These are phyloP conservation scores for Guillardia theta DNA, from an alignment of 78 protist genomes.

Conservation along the genomic window DNA sequence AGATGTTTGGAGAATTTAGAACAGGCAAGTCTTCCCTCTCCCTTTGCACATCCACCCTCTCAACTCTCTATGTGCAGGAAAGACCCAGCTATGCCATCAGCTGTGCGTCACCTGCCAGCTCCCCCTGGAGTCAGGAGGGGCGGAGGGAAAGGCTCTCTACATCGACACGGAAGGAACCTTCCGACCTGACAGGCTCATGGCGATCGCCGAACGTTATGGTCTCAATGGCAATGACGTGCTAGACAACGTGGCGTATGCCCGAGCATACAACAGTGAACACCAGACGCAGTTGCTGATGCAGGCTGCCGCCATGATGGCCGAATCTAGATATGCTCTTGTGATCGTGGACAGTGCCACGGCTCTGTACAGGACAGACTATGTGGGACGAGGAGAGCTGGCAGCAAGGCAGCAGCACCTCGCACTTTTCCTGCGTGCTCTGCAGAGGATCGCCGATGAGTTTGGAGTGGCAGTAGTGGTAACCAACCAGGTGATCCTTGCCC, in stretches of 20 bases:
- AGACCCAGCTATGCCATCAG: slow-evolving; percentile 99
- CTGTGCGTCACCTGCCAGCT: slow-evolving; percentile 95
- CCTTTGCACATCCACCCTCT: not conserved
- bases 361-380: slow-evolving; percentile 94
- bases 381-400: slow-evolving; percentile 97
- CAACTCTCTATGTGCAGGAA: slow-evolving; percentile 36
- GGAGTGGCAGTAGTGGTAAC: slow-evolving; percentile 98
- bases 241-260: slow-evolving; percentile 96
- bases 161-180: slow-evolving; percentile 99
- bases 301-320: slow-evolving; percentile 98
- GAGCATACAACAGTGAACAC: slow-evolving; percentile 98
- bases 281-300: slow-evolving; percentile 80
- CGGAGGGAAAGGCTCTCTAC: slow-evolving; percentile 95
- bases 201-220: slow-evolving; percentile 85
- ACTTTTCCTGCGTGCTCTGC: slow-evolving; percentile 86
- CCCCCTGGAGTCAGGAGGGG: slow-evolving; percentile 37
- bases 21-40: slow-evolving; percentile 73
- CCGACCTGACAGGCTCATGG: slow-evolving; percentile 95
- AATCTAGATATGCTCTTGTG: slow-evolving; percentile 86
- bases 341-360: slow-evolving; percentile 97
- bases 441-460: slow-evolving; percentile 94
- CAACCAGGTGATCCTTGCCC: slow-evolving; percentile 71
- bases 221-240: slow-evolving; percentile 80
- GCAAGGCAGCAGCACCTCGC: slow-evolving; percentile 97
- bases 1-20: slow-evolving; percentile 98